Evolutionary conservation across 192 early-diverging fungal genomes (phyloP), one percentile per base, ranked within the genome.

Genomic region (Lunasporangiospora selenospora): DNA sequence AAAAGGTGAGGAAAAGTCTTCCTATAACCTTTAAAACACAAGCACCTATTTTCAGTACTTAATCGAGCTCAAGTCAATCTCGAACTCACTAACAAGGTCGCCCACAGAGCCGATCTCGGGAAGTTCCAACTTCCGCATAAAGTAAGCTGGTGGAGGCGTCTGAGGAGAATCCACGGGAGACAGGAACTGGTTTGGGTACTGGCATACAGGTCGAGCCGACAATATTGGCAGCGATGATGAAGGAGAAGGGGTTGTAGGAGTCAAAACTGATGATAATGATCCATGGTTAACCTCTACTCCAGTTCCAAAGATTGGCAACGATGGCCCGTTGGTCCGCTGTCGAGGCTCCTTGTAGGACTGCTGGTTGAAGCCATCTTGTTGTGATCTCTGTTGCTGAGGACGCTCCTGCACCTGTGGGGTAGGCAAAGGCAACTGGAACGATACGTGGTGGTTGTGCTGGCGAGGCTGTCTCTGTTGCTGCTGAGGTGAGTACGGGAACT

Each of bases 91-190:
- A 12, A 60, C 67, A n/a, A 67, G 36, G 6, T 67, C 46, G 12
- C 65, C 65, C 8, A 70, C 49, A 39, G 50, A 49, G 23, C 48
- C 43, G 19, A 70, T 70, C 58, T 61, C 58, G 4, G 67, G 57
- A 41, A 67, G 27, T 43, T 59, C 49, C 9, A 67, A 47, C 34
- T 47, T 52, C 41, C 46, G 53, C 47, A 67, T 18, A 15, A 67
- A 59, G 50, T 67, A 67, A 5, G 65, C 65, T 13, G 65, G 65
- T 23, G 65, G 65, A 11, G 65, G 65, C 19, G 57, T 67, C 65
- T 53, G 55, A 6, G 65, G 65, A 4, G 65, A 67, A 9, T 67
- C 56, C 16, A 60, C 37, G 12, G 65, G 65, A 1, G 65, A 60
- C 11, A 67, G 57, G 51, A 67, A 67, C 16, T 60, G 46, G 10